Conservation (phyloP, 768 basidiomycete species). For the Tricholomella constricta region DNA sequence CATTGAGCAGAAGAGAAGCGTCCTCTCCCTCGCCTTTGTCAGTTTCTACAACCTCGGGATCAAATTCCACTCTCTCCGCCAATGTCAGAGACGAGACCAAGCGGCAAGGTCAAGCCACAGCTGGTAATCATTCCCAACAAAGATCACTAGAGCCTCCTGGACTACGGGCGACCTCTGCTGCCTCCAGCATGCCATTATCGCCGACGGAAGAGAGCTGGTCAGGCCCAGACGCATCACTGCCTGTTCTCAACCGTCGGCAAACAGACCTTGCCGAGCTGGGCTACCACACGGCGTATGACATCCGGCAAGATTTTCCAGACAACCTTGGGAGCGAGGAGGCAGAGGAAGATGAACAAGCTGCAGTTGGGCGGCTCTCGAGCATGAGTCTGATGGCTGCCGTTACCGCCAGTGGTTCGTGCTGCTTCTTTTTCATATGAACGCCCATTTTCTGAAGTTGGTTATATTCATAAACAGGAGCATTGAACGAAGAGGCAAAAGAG, state of each 20-base stretch:
- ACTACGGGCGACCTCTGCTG: background rate
- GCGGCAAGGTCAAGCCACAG: background rate
- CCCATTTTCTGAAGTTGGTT: conserved; percentile 9
- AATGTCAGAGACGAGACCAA: background rate
- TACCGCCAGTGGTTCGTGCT: conserved; percentile 64
- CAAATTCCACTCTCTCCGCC: background rate
- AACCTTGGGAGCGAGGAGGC: conserved; percentile 28
- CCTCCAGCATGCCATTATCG: conserved; percentile 19
- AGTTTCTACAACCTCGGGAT: background rate
- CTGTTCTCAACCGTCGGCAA: background rate
- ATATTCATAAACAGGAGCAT: conserved; percentile 41
- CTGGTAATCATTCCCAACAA: background rate
- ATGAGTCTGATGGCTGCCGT: conserved; percentile 94
- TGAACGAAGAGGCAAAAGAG: conserved; percentile 55
- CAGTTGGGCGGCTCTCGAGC: conserved; percentile 83
- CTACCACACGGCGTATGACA: background rate
- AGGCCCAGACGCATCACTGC: background rate
- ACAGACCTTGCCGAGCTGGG: background rate
- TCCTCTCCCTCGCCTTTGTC: background rate
- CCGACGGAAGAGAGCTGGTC: conserved; percentile 14
- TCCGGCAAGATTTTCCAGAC: conserved; percentile 3
- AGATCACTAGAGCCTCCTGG: background rate
- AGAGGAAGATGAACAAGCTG: conserved; percentile 67
- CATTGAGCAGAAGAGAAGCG: background rate
- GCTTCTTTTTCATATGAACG: conserved; percentile 1